Percentiles rank a stretch among this genome's conserved stretches.
Conservation (phyloP, 768 basidiomycete genomes). For the Antrodiella citrinella region DNA sequence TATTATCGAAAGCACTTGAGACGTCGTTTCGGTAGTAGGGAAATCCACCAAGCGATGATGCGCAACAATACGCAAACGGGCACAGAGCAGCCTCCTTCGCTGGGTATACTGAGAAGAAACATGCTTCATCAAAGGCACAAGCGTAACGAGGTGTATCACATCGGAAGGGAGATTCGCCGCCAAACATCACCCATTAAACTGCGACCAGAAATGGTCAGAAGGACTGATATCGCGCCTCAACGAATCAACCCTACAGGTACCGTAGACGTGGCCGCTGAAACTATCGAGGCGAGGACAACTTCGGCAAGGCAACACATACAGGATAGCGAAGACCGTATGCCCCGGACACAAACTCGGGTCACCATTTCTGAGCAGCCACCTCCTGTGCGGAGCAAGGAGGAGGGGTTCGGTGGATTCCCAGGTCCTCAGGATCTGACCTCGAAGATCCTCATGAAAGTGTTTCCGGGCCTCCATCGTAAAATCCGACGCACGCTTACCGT, state of each 20-base stretch:
- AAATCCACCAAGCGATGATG: background rate
- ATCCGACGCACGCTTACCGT: slow-evolving; percentile 67
- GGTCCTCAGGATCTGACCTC: slow-evolving; percentile 16
- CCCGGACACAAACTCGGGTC: background rate
- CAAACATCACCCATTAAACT: background rate
- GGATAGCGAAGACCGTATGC: background rate
- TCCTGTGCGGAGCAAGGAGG: slow-evolving; percentile 4
- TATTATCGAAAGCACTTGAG: slow-evolving; percentile 17
- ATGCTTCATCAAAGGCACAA: background rate
- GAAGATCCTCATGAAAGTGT: slow-evolving; percentile 36
- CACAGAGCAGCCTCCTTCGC: background rate
- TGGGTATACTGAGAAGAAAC: slow-evolving; percentile 7
- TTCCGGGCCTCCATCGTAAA: slow-evolving; percentile 48
- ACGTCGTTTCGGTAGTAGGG: slow-evolving; percentile 15
- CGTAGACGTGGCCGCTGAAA: background rate
- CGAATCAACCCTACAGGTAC: slow-evolving; percentile 14
- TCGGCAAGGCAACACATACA: background rate
- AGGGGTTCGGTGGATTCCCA: slow-evolving; percentile 26
- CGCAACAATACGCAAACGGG: background rate
- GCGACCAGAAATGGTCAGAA: slow-evolving; percentile 15
- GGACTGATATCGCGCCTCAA: slow-evolving; percentile 14
- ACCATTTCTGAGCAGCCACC: slow-evolving; percentile 3
- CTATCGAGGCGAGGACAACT: background rate
- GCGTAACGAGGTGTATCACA: background rate
- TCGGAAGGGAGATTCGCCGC: too few species aligned